Conservation (phyloP, 345 rosid species). For the Salix suchowensis region DNA sequence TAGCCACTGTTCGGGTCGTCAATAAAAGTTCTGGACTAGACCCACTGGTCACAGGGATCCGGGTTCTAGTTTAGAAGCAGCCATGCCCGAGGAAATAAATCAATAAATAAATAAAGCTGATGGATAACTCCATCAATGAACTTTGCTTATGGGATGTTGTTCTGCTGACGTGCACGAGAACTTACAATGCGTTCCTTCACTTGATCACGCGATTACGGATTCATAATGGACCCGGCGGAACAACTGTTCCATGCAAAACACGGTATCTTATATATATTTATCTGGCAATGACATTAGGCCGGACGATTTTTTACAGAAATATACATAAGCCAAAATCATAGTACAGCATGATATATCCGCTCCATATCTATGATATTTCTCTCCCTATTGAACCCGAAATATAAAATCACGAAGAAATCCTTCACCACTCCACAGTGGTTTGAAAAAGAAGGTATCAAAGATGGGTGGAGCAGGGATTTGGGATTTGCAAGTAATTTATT, state of each 20-base stretch:
- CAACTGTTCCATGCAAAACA: neutral
- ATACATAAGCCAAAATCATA: slow-evolving; percentile 2
- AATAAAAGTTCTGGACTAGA: too few species aligned
- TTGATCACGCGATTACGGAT: neutral
- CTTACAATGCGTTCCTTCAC: neutral
- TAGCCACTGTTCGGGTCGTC: too few species aligned
- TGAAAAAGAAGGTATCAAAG: neutral
- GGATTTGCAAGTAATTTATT: neutral
- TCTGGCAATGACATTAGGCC: neutral
- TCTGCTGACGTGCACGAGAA: neutral
- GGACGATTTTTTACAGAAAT: neutral
- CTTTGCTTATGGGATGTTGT: too few species aligned
- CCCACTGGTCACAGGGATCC: too few species aligned
- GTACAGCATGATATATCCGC: neutral
- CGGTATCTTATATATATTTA: neutral
- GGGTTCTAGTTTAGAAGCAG: too few species aligned
- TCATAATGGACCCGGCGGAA: neutral
- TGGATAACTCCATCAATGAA: neutral
- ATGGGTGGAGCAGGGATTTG: neutral
- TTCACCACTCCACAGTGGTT: neutral
- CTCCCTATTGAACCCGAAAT: neutral
- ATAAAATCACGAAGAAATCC: neutral
- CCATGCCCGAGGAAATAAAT: too few species aligned
- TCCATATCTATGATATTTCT: neutral
- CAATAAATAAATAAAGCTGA: neutral